Conservation (phyloP, 2,329 filamentous ascomycete species). For the Cordyceps javanica region DNA sequence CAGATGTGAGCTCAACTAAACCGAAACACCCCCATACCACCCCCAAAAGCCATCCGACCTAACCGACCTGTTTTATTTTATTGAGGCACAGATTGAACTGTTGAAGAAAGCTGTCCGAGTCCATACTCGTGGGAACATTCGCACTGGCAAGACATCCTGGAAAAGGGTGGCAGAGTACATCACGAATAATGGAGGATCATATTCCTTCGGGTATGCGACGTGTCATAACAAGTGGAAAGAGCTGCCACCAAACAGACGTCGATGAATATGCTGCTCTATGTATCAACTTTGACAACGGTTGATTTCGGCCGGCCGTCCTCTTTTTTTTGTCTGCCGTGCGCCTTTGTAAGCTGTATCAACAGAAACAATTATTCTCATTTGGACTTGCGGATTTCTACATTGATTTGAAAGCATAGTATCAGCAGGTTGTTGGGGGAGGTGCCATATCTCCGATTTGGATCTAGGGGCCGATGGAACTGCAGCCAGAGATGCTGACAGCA, state of each 20-base stretch:
- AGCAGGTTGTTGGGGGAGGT: neutral
- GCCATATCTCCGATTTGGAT: neutral
- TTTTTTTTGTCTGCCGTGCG: neutral
- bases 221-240: constrained; percentile 54
- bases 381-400: neutral
- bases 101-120: constrained; percentile 36
- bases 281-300: neutral
- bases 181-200: constrained; percentile 43
- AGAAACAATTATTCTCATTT: neutral
- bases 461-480: neutral
- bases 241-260: constrained; percentile 19
- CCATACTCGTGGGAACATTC: constrained; percentile 20
- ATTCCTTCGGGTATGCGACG: constrained; percentile 53
- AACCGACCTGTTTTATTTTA: constrained; percentile 1
- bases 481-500: neutral
- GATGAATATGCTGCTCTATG: neutral
- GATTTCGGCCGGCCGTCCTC: neutral
- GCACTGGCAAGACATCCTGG: constrained; percentile 44
- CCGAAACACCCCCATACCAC: neutral
- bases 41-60: neutral
- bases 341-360: neutral
- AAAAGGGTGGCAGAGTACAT: constrained; percentile 52
- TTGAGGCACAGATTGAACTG: constrained; percentile 34
- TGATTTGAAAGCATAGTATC: neutral
- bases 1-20: constrained; percentile 50